Percentiles rank a stretch among this genome's conserved stretches.
phyloP scores from a whole-genome alignment of 805 yeast genomes.

The Nakazawaea peltata region DNA sequence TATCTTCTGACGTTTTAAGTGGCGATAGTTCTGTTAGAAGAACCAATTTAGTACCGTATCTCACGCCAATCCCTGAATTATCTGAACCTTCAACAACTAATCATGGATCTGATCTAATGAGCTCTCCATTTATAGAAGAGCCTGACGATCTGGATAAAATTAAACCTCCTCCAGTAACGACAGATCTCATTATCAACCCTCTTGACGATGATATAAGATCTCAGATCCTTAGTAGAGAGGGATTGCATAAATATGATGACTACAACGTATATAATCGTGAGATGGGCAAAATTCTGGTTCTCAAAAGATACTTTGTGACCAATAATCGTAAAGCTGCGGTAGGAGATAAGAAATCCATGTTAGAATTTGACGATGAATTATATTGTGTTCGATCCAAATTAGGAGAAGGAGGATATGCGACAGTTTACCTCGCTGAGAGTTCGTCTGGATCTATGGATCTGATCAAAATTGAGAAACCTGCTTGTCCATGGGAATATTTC shows the following conservation, averaged over 20 bases:
- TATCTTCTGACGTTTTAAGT: neutral
- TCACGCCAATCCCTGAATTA: slow-evolving; percentile 13
- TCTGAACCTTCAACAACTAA: slow-evolving; percentile 20
- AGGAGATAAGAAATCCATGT: slow-evolving; percentile 29
- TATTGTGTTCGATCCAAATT: slow-evolving; percentile 45
- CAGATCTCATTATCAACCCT: slow-evolving; percentile 21
- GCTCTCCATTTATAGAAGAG: slow-evolving; percentile 40
- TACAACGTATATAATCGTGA: slow-evolving; percentile 1
- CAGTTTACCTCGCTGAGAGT: slow-evolving; percentile 64
- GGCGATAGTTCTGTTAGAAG: slow-evolving; percentile 2
- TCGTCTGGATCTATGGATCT: slow-evolving; percentile 52
- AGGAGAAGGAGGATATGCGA: slow-evolving; percentile 79
- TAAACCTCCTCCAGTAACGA: neutral
- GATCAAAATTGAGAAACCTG: slow-evolving; percentile 63
- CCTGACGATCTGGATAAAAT: slow-evolving; percentile 15
- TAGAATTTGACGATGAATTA: slow-evolving; percentile 34
- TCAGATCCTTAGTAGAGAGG: slow-evolving; percentile 29
- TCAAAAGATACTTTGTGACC: slow-evolving; percentile 13
- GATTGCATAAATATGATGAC: slow-evolving; percentile 17
- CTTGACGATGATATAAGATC: slow-evolving; percentile 32
- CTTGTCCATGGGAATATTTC: slow-evolving; percentile 77
- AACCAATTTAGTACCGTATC: slow-evolving; percentile 7
- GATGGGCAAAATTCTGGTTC: slow-evolving; percentile 11
- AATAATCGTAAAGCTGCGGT: slow-evolving; percentile 13
- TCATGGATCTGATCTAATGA: slow-evolving; percentile 19